Evolutionary conservation across 73 alveolate species (phyloP).

Genomic region (Blepharisma stoltei): DNA sequence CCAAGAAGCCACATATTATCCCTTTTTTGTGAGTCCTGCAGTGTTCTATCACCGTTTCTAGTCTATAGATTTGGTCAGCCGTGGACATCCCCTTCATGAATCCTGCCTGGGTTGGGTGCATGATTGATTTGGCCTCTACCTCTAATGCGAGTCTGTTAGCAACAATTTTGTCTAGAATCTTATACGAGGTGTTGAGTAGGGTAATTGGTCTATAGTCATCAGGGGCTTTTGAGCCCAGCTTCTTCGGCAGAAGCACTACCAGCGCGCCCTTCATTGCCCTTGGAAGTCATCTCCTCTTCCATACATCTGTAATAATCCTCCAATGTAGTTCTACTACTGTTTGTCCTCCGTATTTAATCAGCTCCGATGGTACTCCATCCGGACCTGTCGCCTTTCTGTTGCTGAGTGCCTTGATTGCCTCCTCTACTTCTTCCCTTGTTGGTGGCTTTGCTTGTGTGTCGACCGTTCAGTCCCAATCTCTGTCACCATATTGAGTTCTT

Average conservation of each 20-base stretch:
- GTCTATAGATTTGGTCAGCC: neutral
- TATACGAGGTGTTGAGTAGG: neutral
- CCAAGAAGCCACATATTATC: neutral
- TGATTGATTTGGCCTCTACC: neutral
- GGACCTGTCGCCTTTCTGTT: constrained; percentile 4
- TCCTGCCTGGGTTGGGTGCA: neutral
- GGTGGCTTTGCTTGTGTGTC: no score
- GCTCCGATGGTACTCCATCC: neutral
- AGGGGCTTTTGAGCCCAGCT: no score
- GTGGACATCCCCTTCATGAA: no score
- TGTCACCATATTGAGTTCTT: no score
- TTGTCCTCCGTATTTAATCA: constrained; percentile 2
- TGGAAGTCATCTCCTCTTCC: no score
- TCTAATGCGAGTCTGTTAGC: neutral
- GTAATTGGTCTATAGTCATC: neutral
- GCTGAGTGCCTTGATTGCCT: neutral
- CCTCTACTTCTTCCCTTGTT: neutral
- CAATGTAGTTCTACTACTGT: neutral
- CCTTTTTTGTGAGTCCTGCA: no score
- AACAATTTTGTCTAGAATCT: neutral
- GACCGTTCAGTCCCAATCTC: no score
- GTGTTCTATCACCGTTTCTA: neutral
- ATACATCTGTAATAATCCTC: no score
- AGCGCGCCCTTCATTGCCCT: no score
- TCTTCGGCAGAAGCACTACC: no score